Evolutionary conservation across 257 asterid species (phyloP).

Genomic region (Rhazya stricta): DNA sequence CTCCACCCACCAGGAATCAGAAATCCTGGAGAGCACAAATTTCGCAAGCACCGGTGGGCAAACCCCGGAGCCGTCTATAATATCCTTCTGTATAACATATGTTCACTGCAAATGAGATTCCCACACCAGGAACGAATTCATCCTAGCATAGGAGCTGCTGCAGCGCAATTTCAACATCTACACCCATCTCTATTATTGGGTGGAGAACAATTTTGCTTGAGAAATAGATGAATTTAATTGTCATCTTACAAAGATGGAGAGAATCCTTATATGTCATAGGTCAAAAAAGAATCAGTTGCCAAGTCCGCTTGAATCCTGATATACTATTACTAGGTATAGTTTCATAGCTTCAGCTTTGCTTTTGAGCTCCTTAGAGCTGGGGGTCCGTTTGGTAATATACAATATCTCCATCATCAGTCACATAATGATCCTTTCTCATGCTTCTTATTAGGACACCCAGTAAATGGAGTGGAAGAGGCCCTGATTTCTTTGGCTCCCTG

Average conservation of each 20-base stretch:
- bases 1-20: not conserved
- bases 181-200: slow-evolving; percentile 1
- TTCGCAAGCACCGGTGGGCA: not conserved
- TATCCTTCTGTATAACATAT: not conserved
- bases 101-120: not conserved
- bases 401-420: slow-evolving; percentile 63
- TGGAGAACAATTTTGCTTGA: not conserved
- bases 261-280: slow-evolving; percentile 5
- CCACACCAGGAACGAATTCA: not conserved
- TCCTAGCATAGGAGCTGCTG: not conserved
- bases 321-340: not conserved
- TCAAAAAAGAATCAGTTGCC: slow-evolving; percentile 21
- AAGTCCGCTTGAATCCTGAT: slow-evolving; percentile 2
- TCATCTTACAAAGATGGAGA: slow-evolving; percentile 10
- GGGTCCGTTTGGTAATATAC: slow-evolving; percentile 66
- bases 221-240: not conserved
- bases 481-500: slow-evolving; percentile 67
- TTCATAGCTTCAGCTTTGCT: slow-evolving; percentile 15
- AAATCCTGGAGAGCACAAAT: not conserved
- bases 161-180: not conserved
- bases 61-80: not conserved
- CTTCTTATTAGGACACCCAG: slow-evolving; percentile 55
- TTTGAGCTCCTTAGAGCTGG: slow-evolving; percentile 27
- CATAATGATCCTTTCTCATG: slow-evolving; percentile 69
- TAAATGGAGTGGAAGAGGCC: slow-evolving; percentile 63